phyloP scores from a whole-genome alignment of 2,329 filamentous ascomycete species.

The Calonectria honghensis region DNA sequence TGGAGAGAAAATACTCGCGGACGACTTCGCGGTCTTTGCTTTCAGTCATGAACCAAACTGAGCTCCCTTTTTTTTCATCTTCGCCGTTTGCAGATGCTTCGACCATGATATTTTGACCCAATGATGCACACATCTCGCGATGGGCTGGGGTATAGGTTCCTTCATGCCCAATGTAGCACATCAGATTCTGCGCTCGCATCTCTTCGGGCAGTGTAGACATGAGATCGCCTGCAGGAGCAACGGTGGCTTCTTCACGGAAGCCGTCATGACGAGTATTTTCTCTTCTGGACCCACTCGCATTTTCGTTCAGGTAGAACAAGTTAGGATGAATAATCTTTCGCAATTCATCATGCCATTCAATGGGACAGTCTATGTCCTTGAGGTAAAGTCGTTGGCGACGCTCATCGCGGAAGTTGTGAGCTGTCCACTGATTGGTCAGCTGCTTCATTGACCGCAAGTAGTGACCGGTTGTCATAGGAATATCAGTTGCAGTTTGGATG shows the following conservation, averaged over 20 bases:
- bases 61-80: conserved; percentile 89
- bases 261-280: conserved; percentile 61
- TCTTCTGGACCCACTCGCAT: conserved; percentile 68
- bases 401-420: conserved; percentile 85
- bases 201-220: conserved; percentile 92
- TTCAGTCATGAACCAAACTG: conserved; percentile 99
- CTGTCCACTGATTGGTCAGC: conserved; percentile 87
- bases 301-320: conserved; percentile 94
- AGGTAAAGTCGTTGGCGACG: conserved; percentile 91
- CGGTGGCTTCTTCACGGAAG: conserved; percentile 71
- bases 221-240: conserved; percentile 87
- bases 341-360: conserved; percentile 88
- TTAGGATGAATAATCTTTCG: conserved; percentile 85
- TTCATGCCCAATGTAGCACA: conserved; percentile 99
- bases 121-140: conserved; percentile 96
- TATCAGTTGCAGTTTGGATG: conserved; percentile 81
- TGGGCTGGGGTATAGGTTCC: conserved; percentile 97
- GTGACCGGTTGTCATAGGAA: conserved; percentile 91
- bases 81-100: conserved; percentile 85
- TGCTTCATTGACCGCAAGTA: conserved; percentile 92
- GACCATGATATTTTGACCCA: conserved; percentile 99
- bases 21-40: conserved; percentile 93
- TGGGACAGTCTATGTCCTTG: conserved; percentile 97
- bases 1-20: conserved; percentile 94
- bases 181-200: conserved; percentile 96